A percentile compares a stretch with the other conserved stretches of the same genome.
Conservation (phyloP, 148 eudicot species). For the Dianthus caryophyllus region DNA sequence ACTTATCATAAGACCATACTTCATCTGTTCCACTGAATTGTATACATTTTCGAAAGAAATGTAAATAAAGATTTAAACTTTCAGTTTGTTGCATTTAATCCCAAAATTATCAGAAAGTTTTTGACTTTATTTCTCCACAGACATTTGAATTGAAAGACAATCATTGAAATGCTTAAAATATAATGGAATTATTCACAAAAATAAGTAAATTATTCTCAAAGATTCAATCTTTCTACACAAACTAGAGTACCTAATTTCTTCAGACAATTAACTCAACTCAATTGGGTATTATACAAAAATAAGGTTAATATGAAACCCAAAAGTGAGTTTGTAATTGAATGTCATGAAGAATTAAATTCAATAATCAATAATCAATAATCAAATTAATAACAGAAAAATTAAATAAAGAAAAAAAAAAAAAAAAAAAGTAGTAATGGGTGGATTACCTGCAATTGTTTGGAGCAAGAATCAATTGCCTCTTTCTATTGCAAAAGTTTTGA, state of each 20-base stretch:
- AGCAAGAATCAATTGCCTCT: background rate
- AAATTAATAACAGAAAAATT: background rate
- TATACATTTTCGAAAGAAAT: too few relatives aligned
- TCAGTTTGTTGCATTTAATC: background rate
- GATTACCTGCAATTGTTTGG: background rate
- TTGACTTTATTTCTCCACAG: background rate
- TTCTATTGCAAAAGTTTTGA: background rate
- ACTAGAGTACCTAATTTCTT: background rate
- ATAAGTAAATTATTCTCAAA: background rate
- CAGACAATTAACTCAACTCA: background rate
- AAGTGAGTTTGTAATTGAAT: background rate
- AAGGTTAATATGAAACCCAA: background rate
- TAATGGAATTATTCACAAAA: background rate
- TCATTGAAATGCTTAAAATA: background rate
- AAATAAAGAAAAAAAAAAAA: too few relatives aligned
- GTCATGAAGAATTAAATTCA: background rate
- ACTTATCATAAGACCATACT: too few relatives aligned
- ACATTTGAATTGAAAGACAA: background rate
- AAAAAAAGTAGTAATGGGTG: background rate
- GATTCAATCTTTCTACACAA: background rate
- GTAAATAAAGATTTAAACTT: too few relatives aligned
- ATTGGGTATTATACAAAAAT: background rate
- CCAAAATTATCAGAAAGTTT: constrained; percentile 2
- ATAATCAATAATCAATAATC: too few relatives aligned
- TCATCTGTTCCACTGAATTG: too few relatives aligned